phyloP scores from a whole-genome alignment of 2,329 filamentous ascomycete species.

The Fusarium sp. region DNA sequence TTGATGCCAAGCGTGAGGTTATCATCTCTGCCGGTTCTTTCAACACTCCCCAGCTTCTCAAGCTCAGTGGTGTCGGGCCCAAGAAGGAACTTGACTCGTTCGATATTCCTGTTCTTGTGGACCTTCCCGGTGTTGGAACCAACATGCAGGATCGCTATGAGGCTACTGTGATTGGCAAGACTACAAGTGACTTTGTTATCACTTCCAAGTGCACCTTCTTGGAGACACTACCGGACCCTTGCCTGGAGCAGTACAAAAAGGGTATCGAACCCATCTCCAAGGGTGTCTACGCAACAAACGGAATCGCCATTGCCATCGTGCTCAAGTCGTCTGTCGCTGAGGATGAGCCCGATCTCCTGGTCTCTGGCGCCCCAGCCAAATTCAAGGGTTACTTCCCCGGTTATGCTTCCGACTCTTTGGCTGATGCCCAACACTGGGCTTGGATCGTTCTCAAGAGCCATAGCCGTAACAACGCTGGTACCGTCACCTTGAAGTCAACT shows the following conservation, averaged over 20 bases:
- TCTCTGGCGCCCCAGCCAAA: slow-evolving; percentile 68
- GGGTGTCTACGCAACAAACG: slow-evolving; percentile 61
- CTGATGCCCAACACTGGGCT: slow-evolving; percentile 59
- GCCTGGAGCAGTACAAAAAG: slow-evolving; percentile 37
- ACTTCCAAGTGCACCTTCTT: slow-evolving; percentile 44
- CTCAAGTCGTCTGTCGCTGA: slow-evolving; percentile 55
- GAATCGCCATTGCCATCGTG: slow-evolving; percentile 66
- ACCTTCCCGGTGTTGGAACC: slow-evolving; percentile 69
- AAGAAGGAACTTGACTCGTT: slow-evolving; percentile 49
- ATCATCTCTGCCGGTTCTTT: slow-evolving; percentile 66
- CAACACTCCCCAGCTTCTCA: slow-evolving; percentile 66
- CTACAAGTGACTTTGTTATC: slow-evolving; percentile 36
- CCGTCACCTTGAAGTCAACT: slow-evolving; percentile 70
- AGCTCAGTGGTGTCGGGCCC: slow-evolving; percentile 59
- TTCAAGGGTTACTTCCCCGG: slow-evolving; percentile 71
- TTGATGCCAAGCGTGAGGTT: slow-evolving; percentile 53
- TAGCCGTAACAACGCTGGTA: slow-evolving; percentile 71
- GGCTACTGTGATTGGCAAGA: slow-evolving; percentile 42
- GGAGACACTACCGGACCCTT: slow-evolving; percentile 36
- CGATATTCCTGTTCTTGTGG: slow-evolving; percentile 51
- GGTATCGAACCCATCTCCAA: slow-evolving; percentile 36
- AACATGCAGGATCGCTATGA: slow-evolving; percentile 72
- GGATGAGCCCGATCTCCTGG: slow-evolving; percentile 66
- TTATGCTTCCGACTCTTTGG: slow-evolving; percentile 62
- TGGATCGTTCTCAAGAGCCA: slow-evolving; percentile 67